Conservation (phyloP, 169 alveolate genomes). For the Plasmodium relictum region DNA sequence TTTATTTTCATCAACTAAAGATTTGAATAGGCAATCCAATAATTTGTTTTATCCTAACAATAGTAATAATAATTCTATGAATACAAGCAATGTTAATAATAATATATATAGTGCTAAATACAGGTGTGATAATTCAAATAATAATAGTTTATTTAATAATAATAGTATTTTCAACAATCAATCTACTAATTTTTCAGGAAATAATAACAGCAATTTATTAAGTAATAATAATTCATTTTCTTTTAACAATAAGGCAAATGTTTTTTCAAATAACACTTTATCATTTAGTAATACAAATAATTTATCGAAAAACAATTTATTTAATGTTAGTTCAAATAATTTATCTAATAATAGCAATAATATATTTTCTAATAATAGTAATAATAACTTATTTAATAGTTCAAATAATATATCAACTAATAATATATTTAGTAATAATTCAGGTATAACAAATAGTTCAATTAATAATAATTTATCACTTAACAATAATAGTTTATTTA, state of each 20-base stretch:
- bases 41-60: conserved; percentile 5
- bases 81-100: conserved; percentile 1
- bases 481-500: conserved; percentile 3
- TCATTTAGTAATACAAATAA: background rate
- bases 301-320: background rate
- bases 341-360: background rate
- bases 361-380: background rate
- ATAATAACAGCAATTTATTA: background rate
- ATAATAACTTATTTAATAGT: conserved; percentile 9
- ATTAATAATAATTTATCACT: conserved; percentile 1
- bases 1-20: conserved; percentile 22
- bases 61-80: conserved; percentile 1
- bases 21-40: background rate
- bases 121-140: background rate
- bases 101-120: background rate
- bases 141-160: conserved; percentile 12
- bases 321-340: background rate
- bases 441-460: conserved; percentile 4
- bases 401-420: background rate
- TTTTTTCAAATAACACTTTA: background rate
- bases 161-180: conserved; percentile 5
- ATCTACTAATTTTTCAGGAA: background rate
- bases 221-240: background rate
- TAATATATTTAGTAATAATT: background rate
- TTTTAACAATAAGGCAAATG: background rate